Evolutionary conservation across 1,284 basidiomycete species (phyloP).

Genomic region (Neolentinus lepideus): DNA sequence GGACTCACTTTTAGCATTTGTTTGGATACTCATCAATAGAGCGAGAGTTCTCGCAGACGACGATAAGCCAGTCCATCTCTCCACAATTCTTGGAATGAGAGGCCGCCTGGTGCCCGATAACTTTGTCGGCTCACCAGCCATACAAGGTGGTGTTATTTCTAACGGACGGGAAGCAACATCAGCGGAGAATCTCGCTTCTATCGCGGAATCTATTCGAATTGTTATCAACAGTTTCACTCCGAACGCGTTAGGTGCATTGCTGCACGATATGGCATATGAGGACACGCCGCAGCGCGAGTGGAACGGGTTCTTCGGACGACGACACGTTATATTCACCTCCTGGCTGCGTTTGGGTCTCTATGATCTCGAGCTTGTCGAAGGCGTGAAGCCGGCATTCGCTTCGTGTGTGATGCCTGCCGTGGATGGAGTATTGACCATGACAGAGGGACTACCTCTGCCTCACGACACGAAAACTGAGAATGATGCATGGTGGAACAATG

Average conservation of each 20-base stretch:
- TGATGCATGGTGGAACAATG: conserved; percentile 19
- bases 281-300: conserved; percentile 24
- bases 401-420: conserved; percentile 28
- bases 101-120: conserved; percentile 20
- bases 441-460: conserved; percentile 5
- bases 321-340: conserved; percentile 30
- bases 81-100: conserved; percentile 27
- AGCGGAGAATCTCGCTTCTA: conserved; percentile 4
- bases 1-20: conserved; percentile 34
- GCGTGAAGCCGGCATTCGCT: conserved; percentile 20
- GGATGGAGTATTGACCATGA: conserved; percentile 35
- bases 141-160: conserved; percentile 17
- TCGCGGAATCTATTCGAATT: conserved; percentile 24
- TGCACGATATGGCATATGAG: conserved; percentile 30
- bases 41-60: conserved; percentile 21
- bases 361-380: conserved; percentile 28
- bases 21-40: conserved; percentile 31
- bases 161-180: conserved; percentile 7
- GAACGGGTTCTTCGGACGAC: conserved; percentile 31
- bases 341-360: conserved; percentile 32
- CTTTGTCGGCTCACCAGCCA: conserved; percentile 32
- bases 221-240: conserved; percentile 21
- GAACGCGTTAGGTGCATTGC: conserved; percentile 20
- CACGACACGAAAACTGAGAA: not conserved
- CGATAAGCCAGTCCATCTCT: conserved; percentile 15